Evolutionary conservation across 2,329 filamentous ascomycete genomes (phyloP), one percentile per base, ranked within the genome.

Genomic region (Fusarium falciforme): DNA sequence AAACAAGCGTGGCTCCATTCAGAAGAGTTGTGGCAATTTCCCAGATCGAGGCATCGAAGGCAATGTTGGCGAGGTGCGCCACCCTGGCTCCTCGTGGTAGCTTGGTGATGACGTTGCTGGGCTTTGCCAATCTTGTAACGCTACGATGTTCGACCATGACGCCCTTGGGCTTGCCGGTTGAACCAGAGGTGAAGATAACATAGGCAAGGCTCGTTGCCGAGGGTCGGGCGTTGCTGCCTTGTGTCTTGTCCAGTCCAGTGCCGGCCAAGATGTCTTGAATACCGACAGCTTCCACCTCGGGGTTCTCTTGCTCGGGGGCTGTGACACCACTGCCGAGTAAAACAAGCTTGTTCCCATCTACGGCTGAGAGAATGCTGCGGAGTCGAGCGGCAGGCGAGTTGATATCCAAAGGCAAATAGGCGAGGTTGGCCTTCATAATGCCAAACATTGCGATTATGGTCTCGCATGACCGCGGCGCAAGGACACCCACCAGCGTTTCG

Each of bases 161-260:
- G 35, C 87, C 87, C 77, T 88, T 88, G 3, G 87, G 87, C 33
- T 80, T 79, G 3, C 87, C 87, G 0, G 87, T 88, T 9, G 85
- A 87, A 3, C 87, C 87, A 6, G 86, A 88, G 6, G 87, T 88
- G 70, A 87, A 88, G 74, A 88, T 85, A 66, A 87, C 85, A 27
- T 79, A 79, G 3, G 73, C 73, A 0, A 77, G 71, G 5, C 66
- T 72, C 5, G 59, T 65, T 0, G 68, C 67, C 0, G 61, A 58
- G 8, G 67, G 70, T 2, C 16, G 14, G 3, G 17, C 14, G 2
- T 31, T 10, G 7, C 42, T 6, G 1, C 4, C 2, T 33, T 4
- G 22, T 42, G 4, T 27, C 12, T 54, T 29, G 31, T 31, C 31
- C 10, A 31, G 31, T 31, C 31, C 10, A 31, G 31, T 31, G 31